Percentiles rank a stretch among this genome's conserved stretches.
phyloP scores from a whole-genome alignment of 345 rosid species.

The Sonneratia alba region DNA sequence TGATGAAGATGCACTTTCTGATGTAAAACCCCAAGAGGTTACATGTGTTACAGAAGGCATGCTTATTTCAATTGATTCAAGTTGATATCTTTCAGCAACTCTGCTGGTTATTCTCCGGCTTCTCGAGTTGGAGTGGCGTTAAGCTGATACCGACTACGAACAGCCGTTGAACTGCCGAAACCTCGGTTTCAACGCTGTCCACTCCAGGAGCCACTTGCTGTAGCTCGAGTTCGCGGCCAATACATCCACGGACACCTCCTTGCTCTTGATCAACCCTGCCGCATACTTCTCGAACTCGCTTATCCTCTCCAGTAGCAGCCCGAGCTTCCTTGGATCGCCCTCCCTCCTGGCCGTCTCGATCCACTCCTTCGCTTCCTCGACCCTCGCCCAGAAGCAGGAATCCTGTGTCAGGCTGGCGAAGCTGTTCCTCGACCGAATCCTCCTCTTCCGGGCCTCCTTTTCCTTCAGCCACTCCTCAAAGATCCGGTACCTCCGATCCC shows the following conservation, averaged over 20 bases:
- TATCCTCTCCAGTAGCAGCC: conserved; percentile 24
- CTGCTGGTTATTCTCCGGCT: no score
- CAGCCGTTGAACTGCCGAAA: conserved; percentile 4
- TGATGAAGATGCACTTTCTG: no score
- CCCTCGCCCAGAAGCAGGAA: conserved; percentile 76
- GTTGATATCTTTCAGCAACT: no score
- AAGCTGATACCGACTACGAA: background rate
- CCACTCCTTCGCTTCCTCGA: conserved; percentile 67
- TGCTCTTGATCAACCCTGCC: conserved; percentile 22
- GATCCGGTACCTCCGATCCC: conserved; percentile 58
- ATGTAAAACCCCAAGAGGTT: no score
- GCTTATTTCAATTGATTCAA: no score
- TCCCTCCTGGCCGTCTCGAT: conserved; percentile 32
- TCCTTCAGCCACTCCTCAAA: conserved; percentile 61
- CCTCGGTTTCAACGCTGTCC: conserved; percentile 23
- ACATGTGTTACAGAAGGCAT: no score
- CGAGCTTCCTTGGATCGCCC: conserved; percentile 16
- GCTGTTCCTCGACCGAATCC: conserved; percentile 25
- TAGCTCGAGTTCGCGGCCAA: conserved; percentile 59
- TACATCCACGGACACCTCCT: conserved; percentile 66
- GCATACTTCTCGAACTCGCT: conserved; percentile 34
- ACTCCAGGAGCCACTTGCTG: conserved; percentile 38
- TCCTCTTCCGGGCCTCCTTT: background rate
- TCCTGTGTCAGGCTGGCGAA: conserved; percentile 65
- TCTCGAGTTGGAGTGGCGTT: no score